Conservation (phyloP, 257 asterid species). For the Cinchona pubescens region DNA sequence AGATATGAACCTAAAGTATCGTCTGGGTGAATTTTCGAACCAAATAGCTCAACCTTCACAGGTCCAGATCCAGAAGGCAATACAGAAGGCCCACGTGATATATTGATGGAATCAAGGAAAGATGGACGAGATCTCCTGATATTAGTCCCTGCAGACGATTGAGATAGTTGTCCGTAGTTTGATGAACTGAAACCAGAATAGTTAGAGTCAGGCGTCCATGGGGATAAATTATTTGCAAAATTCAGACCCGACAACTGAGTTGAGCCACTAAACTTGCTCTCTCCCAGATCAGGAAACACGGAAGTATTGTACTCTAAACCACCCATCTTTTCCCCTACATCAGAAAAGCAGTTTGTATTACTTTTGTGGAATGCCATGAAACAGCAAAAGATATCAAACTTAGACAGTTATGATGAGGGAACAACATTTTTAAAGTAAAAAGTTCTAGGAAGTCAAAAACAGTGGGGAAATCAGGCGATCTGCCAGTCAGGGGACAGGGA, state of each 20-base stretch:
- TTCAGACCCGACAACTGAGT: slow-evolving; percentile 31
- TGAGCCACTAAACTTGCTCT: slow-evolving; percentile 38
- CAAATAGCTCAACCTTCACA: slow-evolving; percentile 39
- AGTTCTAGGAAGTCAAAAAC: not conserved
- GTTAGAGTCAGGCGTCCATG: slow-evolving; percentile 43
- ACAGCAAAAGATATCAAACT: not conserved
- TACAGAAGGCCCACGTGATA: slow-evolving; percentile 56
- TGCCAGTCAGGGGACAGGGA: not conserved
- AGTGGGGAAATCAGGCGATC: not conserved
- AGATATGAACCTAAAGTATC: slow-evolving; percentile 53
- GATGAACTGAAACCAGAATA: slow-evolving; percentile 43
- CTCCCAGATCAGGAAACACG: slow-evolving; percentile 40
- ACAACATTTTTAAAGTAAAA: not conserved
- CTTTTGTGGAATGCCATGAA: slow-evolving; percentile 29
- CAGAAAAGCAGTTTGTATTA: slow-evolving; percentile 30
- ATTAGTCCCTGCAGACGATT: slow-evolving; percentile 29
- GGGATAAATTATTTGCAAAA: slow-evolving; percentile 38
- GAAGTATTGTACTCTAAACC: slow-evolving; percentile 23
- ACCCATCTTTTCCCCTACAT: slow-evolving; percentile 33
- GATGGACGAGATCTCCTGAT: slow-evolving; percentile 79
- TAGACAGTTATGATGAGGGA: not conserved
- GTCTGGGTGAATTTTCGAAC: slow-evolving; percentile 54
- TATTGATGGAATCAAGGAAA: slow-evolving; percentile 81
- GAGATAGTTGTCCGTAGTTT: slow-evolving; percentile 31
- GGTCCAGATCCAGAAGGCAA: slow-evolving; percentile 40